These are phyloP conservation scores for Xylaria sp. DNA, from an alignment of 2,329 filamentous ascomycete species.

Conservation along the genomic window DNA sequence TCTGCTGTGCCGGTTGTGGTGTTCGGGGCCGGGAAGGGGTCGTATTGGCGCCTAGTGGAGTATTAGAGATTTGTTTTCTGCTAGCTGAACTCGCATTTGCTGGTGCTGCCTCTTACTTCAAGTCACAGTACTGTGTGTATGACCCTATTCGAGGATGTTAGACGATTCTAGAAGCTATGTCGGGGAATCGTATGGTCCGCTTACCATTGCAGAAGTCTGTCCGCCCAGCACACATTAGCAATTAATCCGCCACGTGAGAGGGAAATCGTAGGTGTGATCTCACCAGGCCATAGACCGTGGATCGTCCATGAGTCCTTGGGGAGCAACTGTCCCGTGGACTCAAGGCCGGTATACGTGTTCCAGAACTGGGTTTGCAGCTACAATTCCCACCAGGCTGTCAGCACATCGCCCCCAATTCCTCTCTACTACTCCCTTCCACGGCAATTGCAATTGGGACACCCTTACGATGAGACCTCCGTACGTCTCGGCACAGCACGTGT, in stretches of 20 bases:
- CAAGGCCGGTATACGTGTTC: slow-evolving; percentile 71
- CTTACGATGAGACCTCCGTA: slow-evolving; percentile 68
- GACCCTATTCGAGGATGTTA: slow-evolving; percentile 62
- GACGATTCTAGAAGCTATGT: background rate
- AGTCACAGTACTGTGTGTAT: slow-evolving; percentile 75
- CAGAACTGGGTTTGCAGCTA: slow-evolving; percentile 71
- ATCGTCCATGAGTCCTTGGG: slow-evolving; percentile 68
- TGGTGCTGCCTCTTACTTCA: slow-evolving; percentile 50
- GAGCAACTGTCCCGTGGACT: slow-evolving; percentile 66
- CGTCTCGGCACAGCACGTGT: slow-evolving; percentile 74
- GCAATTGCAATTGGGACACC: background rate
- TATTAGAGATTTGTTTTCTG: background rate
- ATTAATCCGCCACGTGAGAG: background rate
- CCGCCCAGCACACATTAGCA: slow-evolving; percentile 10
- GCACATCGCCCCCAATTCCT: background rate
- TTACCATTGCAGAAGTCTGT: slow-evolving; percentile 59
- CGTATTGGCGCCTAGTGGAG: slow-evolving; percentile 66
- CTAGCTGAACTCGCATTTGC: background rate
- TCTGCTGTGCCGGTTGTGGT: slow-evolving; percentile 68
- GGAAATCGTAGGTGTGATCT: slow-evolving; percentile 18
- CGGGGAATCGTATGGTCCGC: background rate
- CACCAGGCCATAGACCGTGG: slow-evolving; percentile 67
- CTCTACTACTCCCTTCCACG: background rate
- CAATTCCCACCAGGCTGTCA: slow-evolving; percentile 12
- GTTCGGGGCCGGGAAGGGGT: slow-evolving; percentile 70